A percentile compares a stretch with the other conserved stretches of the same genome.
phyloP scores from a whole-genome alignment of 2,329 filamentous ascomycete species.

The Botrytis porri region DNA sequence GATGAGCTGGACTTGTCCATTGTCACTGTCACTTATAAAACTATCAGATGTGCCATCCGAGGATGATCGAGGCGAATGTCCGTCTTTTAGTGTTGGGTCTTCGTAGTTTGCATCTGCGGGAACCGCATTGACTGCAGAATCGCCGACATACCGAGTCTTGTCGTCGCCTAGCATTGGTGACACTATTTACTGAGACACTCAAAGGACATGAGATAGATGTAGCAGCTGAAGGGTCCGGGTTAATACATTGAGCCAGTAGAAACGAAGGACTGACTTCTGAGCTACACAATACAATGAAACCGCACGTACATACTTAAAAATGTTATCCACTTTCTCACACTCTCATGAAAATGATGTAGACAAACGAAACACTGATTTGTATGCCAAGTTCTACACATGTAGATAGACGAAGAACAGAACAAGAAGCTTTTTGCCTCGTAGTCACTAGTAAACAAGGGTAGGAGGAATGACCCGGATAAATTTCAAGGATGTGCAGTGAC shows the following conservation, averaged over 20 bases:
- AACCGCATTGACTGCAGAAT: neutral
- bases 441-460: neutral
- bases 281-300: neutral
- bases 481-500: neutral
- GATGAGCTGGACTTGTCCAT: neutral
- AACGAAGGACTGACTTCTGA: neutral
- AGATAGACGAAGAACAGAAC: neutral
- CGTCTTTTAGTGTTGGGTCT: neutral
- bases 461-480: neutral
- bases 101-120: neutral
- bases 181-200: neutral
- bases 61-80: neutral
- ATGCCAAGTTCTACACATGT: neutral
- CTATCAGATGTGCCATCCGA: neutral
- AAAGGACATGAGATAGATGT: neutral
- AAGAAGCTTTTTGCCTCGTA: neutral
- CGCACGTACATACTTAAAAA: neutral
- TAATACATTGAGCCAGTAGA: neutral
- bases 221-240: neutral
- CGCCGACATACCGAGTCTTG: neutral
- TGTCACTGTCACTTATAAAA: neutral
- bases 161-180: neutral
- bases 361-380: neutral
- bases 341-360: neutral
- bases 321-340: neutral